Evolutionary conservation across 345 rosid genomes (phyloP).

Genomic region (Rhodamnia rubescens): DNA sequence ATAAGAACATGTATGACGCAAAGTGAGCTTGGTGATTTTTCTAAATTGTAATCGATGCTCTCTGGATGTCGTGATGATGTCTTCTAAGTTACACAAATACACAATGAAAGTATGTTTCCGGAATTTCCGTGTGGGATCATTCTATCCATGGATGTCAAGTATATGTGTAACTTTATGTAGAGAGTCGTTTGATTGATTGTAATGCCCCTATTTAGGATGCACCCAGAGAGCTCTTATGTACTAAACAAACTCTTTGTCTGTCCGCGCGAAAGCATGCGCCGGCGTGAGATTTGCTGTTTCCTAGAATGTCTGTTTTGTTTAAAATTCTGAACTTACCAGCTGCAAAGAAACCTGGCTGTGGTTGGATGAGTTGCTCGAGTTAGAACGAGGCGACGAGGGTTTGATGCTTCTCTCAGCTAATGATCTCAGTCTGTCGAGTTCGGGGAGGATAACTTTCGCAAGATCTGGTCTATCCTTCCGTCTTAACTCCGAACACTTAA

Average conservation of each 20-base stretch:
- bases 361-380: background rate
- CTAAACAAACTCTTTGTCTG: background rate
- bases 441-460: slow-evolving; percentile 1
- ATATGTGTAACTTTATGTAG: too few relatives aligned
- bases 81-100: too few relatives aligned
- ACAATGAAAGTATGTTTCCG: too few relatives aligned
- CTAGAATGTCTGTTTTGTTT: background rate
- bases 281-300: background rate
- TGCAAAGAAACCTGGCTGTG: slow-evolving; percentile 1
- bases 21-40: background rate
- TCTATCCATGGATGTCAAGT: too few relatives aligned
- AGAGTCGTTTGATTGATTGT: too few relatives aligned
- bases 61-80: too few relatives aligned
- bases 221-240: background rate
- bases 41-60: background rate
- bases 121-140: too few relatives aligned
- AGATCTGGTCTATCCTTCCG: slow-evolving; percentile 10
- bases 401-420: background rate
- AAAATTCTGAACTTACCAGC: slow-evolving; percentile 1
- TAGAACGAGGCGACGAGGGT: background rate
- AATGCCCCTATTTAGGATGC: background rate
- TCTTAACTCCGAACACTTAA: slow-evolving; percentile 9
- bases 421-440: slow-evolving; percentile 3
- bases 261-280: background rate
- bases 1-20: background rate